Conservation (phyloP, 805 yeast species). For the Saccharomycodes ludwigii region DNA sequence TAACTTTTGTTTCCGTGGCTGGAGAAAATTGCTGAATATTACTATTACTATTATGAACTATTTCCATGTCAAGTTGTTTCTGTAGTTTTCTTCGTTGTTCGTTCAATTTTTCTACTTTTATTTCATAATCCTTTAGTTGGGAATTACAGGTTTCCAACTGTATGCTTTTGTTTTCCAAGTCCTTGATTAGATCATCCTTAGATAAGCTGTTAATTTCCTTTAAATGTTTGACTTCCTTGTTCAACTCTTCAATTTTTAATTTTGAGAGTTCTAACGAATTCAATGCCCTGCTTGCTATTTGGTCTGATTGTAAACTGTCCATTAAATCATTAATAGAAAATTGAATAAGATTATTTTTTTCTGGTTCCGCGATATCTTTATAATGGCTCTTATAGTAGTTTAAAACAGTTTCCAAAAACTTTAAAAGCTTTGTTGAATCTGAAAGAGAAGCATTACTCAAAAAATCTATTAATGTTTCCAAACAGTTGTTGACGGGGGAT, state of each 20-base stretch:
- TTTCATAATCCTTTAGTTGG: conserved; percentile 41
- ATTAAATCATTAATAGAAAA: conserved; percentile 64
- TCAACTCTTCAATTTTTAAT: conserved; percentile 41
- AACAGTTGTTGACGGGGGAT: conserved; percentile 43
- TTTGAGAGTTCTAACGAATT: conserved; percentile 36
- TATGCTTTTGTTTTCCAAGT: conserved; percentile 50
- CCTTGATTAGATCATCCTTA: conserved; percentile 40
- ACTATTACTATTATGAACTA: conserved; percentile 10
- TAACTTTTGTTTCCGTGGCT: conserved; percentile 7
- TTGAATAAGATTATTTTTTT: conserved; percentile 51
- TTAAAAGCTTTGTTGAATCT: conserved; percentile 31
- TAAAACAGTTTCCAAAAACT: conserved; percentile 38
- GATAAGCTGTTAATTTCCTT: conserved; percentile 64
- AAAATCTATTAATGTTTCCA: conserved; percentile 38
- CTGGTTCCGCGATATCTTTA: conserved; percentile 34
- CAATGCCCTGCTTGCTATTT: conserved; percentile 70
- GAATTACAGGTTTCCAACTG: conserved; percentile 47
- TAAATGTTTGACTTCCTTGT: conserved; percentile 39
- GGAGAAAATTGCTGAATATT: too few relatives aligned
- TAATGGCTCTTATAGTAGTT: conserved; percentile 52
- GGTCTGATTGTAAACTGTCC: conserved; percentile 72
- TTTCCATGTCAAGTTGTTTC: conserved; percentile 11
- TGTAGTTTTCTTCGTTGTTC: conserved; percentile 26
- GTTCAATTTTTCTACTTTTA: conserved; percentile 50
- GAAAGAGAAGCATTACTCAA: conserved; percentile 41